phyloP scores from a whole-genome alignment of 768 basidiomycete species.

The Botryobasidium botryosum region DNA sequence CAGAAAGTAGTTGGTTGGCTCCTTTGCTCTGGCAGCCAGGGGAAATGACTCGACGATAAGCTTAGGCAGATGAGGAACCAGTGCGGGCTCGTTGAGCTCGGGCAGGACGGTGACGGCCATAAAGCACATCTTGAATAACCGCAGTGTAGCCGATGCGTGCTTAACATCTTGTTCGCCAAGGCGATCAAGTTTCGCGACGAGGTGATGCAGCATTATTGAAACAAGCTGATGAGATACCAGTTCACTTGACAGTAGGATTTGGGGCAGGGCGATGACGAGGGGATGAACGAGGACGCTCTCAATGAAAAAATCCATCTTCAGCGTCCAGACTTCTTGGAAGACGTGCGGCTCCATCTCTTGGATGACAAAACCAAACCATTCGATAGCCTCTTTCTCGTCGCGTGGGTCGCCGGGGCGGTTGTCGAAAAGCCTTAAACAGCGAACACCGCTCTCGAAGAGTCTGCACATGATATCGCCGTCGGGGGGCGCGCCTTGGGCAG shows the following conservation, averaged over 20 bases:
- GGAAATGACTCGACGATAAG: conserved; percentile 95
- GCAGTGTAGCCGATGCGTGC: conserved; percentile 67
- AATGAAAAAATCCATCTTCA: conserved; percentile 83
- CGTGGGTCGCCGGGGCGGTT: conserved; percentile 29
- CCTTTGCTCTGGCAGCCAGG: conserved; percentile 76
- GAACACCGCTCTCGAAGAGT: conserved; percentile 71
- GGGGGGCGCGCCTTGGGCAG: conserved; percentile 58
- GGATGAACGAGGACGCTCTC: conserved; percentile 59
- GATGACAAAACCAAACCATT: conserved; percentile 60
- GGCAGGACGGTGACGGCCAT: conserved; percentile 64
- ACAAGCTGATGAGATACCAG: conserved; percentile 61
- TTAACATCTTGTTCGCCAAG: conserved; percentile 76
- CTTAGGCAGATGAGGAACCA: conserved; percentile 85
- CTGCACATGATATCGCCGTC: conserved; percentile 79
- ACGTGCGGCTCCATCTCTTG: conserved; percentile 77
- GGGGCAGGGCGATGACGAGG: conserved; percentile 67
- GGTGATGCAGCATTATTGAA: conserved; percentile 73
- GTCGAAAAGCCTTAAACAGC: conserved; percentile 72
- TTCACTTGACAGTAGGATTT: conserved; percentile 66
- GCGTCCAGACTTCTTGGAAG: conserved; percentile 93
- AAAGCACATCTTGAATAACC: conserved; percentile 93
- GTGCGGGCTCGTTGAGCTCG: conserved; percentile 65
- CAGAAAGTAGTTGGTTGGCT: conserved; percentile 85
- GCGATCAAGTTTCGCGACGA: conserved; percentile 63
- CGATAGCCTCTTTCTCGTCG: conserved; percentile 62